Evolutionary conservation across 1,139 yeast species (phyloP), one percentile per base, ranked within the genome.

Genomic region (Yarrowia galli): DNA sequence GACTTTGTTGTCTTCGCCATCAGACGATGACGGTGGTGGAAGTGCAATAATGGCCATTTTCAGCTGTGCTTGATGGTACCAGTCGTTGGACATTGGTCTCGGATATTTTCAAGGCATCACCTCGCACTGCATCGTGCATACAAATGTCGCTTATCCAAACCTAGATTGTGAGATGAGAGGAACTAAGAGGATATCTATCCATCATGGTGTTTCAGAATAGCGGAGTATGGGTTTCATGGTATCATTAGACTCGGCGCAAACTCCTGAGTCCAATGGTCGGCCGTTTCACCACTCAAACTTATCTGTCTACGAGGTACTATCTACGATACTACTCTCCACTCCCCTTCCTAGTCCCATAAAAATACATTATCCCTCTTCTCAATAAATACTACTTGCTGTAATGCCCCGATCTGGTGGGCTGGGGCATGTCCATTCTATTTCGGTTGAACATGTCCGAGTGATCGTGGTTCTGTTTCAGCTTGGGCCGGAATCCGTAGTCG

Each of bases 391-490:
- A 58, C 40, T 43, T 42, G 18, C 25, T 32, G 42, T 58, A 58
- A 58, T 58, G 64, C 51, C 64, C 64, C 40, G 64, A 58, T 20
- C 64, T 9, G 2, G 64, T 58, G 12, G 64, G 64, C 18, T 43
- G 64, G 10, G 51, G 49, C 51, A 42, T 58, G 13, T 58, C 64
- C 49, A 58, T 43, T 9, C 64, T 22, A 15, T 58, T 32, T 3
- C 38, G n/a, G 38, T 42, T 58, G 42, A 58, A 58, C 64, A 58
- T 58, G 22, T 58, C 51, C 36, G 64, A 43, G 15, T 43, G 64
- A 42, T 58, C 64, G n/a, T 58, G 51, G 51, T 58, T 43, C 64
- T 58, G 64, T 6, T 58, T 58, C 42, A 58, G 51, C 15, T 43
- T 42, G 16, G 64, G 64, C 8, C 36, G 8, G 28, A 58, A 58